Percentiles rank a stretch among this genome's conserved stretches.
phyloP scores from a whole-genome alignment of 2,329 filamentous ascomycete genomes.

The Metarhizium brunneum region DNA sequence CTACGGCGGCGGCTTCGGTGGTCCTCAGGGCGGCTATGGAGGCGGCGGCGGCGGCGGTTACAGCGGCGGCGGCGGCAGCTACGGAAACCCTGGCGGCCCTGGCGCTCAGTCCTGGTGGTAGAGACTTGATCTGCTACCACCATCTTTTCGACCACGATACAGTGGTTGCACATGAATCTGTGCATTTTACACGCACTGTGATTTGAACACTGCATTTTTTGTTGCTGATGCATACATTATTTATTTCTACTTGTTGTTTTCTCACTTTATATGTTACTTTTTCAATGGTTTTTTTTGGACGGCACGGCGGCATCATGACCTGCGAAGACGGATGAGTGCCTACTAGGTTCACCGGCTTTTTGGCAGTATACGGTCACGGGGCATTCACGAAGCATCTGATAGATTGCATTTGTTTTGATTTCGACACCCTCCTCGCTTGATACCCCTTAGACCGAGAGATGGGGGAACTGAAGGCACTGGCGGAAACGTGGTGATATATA shows the following conservation, averaged over 20 bases:
- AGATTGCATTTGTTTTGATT: constrained; percentile 36
- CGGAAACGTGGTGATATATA: constrained; percentile 25
- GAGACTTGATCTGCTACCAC: neutral
- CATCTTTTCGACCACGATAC: neutral
- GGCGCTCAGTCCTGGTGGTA: constrained; percentile 61
- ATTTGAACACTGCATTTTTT: constrained; percentile 10
- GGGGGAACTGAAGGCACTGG: constrained; percentile 28
- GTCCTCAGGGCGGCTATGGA: constrained; percentile 28
- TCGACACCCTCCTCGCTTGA: constrained; percentile 33
- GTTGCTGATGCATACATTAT: neutral
- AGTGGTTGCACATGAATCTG: constrained; percentile 9
- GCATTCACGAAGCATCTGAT: constrained; percentile 34
- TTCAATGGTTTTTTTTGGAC: constrained; percentile 16
- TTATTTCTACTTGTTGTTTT: constrained; percentile 10
- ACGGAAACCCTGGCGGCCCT: constrained; percentile 61
- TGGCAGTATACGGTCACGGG: constrained; percentile 26
- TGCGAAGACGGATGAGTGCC: constrained; percentile 25
- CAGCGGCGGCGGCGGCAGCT: constrained; percentile 34
- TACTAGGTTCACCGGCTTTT: constrained; percentile 20
- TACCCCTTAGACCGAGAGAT: constrained; percentile 34
- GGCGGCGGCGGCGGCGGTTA: constrained; percentile 30
- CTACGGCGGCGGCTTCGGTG: constrained; percentile 27
- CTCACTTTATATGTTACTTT: constrained; percentile 9
- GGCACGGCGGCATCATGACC: constrained; percentile 34
- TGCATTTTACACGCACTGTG: constrained; percentile 5